Conservation (phyloP, 495 filamentous ascomycete species). For the Bacidia gigantensis region DNA sequence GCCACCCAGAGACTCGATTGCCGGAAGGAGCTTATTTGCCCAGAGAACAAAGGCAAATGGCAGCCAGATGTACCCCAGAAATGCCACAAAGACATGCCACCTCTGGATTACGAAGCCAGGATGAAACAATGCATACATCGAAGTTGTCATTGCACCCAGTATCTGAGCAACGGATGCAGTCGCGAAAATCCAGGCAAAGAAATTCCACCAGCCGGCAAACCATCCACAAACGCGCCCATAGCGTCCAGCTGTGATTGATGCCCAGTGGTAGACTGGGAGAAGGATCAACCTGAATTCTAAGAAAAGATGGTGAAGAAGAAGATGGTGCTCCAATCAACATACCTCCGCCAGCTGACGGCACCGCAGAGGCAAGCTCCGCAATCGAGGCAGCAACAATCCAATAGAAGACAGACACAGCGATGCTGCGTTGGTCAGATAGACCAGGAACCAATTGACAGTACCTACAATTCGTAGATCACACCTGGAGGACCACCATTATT, state of each 20-base stretch:
- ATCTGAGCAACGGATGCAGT: constrained; percentile 57
- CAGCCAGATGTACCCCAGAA: constrained; percentile 53
- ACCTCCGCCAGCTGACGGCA: constrained; percentile 57
- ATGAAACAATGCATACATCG: constrained; percentile 61
- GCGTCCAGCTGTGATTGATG: constrained; percentile 55
- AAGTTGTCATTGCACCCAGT: constrained; percentile 50
- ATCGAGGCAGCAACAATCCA: constrained; percentile 44
- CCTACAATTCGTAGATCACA: constrained; percentile 28
- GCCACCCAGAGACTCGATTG: constrained; percentile 51
- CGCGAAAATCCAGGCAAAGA: constrained; percentile 55
- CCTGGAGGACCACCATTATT: constrained; percentile 27
- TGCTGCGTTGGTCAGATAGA: neutral
- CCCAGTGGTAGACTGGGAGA: constrained; percentile 80
- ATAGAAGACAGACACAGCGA: constrained; percentile 24
- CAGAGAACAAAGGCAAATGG: constrained; percentile 52
- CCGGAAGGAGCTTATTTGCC: constrained; percentile 51
- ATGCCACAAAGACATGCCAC: constrained; percentile 69
- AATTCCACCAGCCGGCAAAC: constrained; percentile 72
- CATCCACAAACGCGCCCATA: constrained; percentile 59
- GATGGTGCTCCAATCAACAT: neutral
- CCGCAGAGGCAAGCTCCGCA: constrained; percentile 62
- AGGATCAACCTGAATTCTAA: too few relatives aligned
- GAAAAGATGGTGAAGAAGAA: too few relatives aligned
- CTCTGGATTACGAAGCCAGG: constrained; percentile 43
- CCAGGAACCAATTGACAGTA: constrained; percentile 6